Evolutionary conservation across 805 yeast species (phyloP), one percentile per base, ranked within the genome.

Genomic region (Hanseniaspora pseudoguilliermondii): DNA sequence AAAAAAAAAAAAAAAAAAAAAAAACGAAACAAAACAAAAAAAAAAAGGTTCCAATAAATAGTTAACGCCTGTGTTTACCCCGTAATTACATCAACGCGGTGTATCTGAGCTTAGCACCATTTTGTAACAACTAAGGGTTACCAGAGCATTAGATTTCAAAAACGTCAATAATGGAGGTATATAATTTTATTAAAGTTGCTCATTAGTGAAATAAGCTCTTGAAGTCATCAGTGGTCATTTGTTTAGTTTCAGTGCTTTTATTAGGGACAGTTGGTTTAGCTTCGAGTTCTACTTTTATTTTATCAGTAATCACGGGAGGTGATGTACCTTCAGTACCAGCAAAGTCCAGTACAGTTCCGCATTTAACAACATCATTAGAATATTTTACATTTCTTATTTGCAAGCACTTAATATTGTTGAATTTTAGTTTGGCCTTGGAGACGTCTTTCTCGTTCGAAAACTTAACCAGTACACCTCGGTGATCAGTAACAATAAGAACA

Each of bases 401-500:
- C n/a, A 53, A 39, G 2, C n/a, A 10, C 5, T 53, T 46, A 2
- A 11, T 29, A 15, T 53, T 53, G 23, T 53, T 40, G 39, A 53
- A 21, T 27, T 46, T 53, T 2, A 53, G 40, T n/a, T 21, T 39
- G 1, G 48, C 32, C 47, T 67, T 71, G 0, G 87, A 87, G 0
- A 83, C 79, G 47, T 73, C 73, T 8, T 66, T 61, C 0, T 71
- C 66, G 6, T 64, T 66, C 27, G 64, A 65, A 59, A 78, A 77
- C 58, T 76, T 77, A 4, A 82, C 71, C 34, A 82, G 60, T 0
- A 84, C 84, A 5, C 77, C 78, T 7, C 67, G 62, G 20, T 65
- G 61, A 23, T 73, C 76, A 0, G 82, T 75, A 39, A 73, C 75
- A 18, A 80, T 60, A 27, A 75, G 71, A 1, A 81, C 66, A 8